Evolutionary conservation across 306 rosid genomes (phyloP).

Genomic region (Corylus avellana): DNA sequence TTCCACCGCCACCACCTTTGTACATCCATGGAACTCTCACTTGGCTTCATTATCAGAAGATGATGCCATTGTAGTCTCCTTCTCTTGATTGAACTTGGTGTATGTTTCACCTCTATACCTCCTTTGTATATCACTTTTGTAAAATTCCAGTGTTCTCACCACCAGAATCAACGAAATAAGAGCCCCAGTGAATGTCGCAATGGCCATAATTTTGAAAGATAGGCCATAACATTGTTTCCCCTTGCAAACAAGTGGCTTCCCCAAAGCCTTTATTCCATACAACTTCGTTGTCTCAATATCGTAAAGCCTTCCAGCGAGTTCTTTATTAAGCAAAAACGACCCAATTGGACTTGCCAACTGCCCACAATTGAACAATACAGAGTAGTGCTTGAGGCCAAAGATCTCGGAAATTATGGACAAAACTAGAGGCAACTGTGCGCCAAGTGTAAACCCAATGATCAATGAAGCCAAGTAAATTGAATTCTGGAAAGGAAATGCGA

Average conservation of each 20-base stretch:
- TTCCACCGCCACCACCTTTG: too few relatives aligned
- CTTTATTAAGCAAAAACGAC: slow-evolving; percentile 40
- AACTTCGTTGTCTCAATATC: slow-evolving; percentile 35
- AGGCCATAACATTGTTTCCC: neutral
- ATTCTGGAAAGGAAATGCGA: slow-evolving; percentile 40
- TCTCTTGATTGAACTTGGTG: neutral
- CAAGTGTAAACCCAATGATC: slow-evolving; percentile 45
- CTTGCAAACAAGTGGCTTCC: slow-evolving; percentile 23
- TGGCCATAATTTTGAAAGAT: neutral
- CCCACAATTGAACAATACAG: slow-evolving; percentile 54
- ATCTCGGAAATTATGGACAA: slow-evolving; percentile 52
- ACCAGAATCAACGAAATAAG: neutral
- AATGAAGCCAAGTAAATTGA: slow-evolving; percentile 43
- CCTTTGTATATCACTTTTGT: neutral
- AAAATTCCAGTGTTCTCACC: neutral
- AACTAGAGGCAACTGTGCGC: slow-evolving; percentile 47
- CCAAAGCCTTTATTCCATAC: slow-evolving; percentile 24
- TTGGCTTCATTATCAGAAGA: neutral
- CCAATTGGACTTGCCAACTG: slow-evolving; percentile 48
- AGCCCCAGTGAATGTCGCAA: neutral
- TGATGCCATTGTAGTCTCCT: neutral
- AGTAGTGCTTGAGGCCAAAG: slow-evolving; percentile 47
- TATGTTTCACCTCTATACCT: neutral
- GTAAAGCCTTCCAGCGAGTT: slow-evolving; percentile 38
- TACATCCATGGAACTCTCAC: neutral